Conservation (phyloP, 805 yeast genomes). For the Debaryomyces tyrocola region DNA sequence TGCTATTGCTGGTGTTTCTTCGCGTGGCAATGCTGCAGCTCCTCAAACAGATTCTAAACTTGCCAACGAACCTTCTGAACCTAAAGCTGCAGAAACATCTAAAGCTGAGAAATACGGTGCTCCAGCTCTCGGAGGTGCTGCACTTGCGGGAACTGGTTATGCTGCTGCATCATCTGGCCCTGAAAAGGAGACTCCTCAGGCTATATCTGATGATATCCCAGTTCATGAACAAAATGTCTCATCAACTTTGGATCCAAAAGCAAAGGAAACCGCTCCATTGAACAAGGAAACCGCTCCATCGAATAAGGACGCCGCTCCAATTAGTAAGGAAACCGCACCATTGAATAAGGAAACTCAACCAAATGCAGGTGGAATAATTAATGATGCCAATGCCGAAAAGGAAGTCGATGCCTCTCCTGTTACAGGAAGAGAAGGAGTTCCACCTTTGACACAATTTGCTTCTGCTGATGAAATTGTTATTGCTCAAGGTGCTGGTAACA, state of each 20-base stretch:
- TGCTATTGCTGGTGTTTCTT: not conserved
- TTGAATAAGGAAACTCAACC: not conserved
- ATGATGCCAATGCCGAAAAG: conserved; percentile 10
- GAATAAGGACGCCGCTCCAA: not conserved
- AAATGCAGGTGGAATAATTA: not conserved
- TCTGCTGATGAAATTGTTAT: conserved; percentile 37
- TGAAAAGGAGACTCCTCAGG: conserved; percentile 12
- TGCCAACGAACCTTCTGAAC: not conserved
- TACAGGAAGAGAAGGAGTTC: conserved; percentile 10
- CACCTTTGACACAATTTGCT: not conserved
- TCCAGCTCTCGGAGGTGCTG: not conserved
- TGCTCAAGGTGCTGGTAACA: conserved; percentile 34
- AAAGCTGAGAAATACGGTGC: conserved; percentile 6
- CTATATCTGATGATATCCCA: not conserved
- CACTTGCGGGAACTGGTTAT: conserved; percentile 2
- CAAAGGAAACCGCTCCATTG: conserved; percentile 7
- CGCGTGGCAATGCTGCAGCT: no score
- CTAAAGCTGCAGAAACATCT: conserved; percentile 9
- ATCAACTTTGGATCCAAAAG: conserved; percentile 8
- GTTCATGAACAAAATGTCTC: not conserved
- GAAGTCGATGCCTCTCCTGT: conserved; percentile 24
- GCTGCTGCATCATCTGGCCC: conserved; percentile 11
- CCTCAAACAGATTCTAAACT: no score
- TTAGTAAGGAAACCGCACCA: not conserved
- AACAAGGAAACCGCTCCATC: conserved; percentile 7